These are phyloP conservation scores for Epichloe sibirici DNA, from an alignment of 2,329 filamentous ascomycete species.

Conservation along the genomic window DNA sequence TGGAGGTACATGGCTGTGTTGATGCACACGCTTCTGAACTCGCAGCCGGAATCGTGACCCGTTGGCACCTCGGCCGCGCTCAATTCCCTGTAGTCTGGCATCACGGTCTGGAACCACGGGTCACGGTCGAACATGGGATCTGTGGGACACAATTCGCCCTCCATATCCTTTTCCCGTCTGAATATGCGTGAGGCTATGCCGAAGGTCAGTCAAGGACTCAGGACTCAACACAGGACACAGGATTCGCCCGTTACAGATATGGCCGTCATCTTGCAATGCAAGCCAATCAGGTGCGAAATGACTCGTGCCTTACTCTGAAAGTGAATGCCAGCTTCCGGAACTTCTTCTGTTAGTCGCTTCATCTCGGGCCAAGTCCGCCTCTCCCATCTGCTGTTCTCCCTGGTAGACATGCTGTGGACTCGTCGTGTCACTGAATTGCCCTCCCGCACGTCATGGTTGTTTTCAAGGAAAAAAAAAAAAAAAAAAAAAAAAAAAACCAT, in stretches of 20 bases:
- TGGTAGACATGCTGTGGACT: conserved; percentile 29
- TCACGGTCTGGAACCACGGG: conserved; percentile 63
- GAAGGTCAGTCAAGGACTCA: not conserved
- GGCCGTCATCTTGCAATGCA: not conserved
- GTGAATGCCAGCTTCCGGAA: conserved; percentile 70
- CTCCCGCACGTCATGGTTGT: not conserved
- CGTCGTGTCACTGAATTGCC: not conserved
- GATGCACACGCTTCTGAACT: conserved; percentile 80
- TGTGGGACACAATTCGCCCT: conserved; percentile 27
- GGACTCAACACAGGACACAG: not conserved
- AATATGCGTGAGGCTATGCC: conserved; percentile 35
- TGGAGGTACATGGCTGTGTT: conserved; percentile 82
- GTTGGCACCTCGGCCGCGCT: conserved; percentile 43
- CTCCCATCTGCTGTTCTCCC: conserved; percentile 42
- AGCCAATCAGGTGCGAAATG: not conserved
- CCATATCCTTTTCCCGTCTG: conserved; percentile 50
- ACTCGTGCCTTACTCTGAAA: conserved; percentile 45
- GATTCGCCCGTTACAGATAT: not conserved
- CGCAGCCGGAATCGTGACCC: conserved; percentile 58
- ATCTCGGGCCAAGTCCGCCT: conserved; percentile 52
- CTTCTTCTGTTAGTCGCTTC: conserved; percentile 41
- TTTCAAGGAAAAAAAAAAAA: not conserved
- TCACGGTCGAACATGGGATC: conserved; percentile 52
- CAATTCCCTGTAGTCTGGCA: conserved; percentile 58
- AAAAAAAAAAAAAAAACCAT: not conserved